Evolutionary conservation across 176 grass and related monocot genomes (phyloP).

Genomic region (Triticum dicoccoides): DNA sequence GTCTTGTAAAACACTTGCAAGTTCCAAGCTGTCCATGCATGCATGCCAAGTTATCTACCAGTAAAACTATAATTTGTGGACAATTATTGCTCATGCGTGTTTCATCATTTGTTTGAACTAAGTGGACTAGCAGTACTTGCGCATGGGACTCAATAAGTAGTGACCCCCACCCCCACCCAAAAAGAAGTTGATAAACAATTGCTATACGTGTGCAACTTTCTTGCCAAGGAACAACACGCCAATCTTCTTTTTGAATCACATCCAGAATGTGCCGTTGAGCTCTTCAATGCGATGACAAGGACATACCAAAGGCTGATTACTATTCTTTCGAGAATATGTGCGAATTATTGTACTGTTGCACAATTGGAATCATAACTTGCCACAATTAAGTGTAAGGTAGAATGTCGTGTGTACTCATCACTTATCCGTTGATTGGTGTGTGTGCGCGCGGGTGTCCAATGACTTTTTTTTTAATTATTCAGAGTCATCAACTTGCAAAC

Average conservation of each 20-base stretch:
- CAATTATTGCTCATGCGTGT: not conserved
- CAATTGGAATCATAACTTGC: slow-evolving; percentile 8
- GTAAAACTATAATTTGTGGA: not conserved
- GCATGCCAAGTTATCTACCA: not conserved
- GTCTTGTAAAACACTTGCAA: slow-evolving; percentile 2
- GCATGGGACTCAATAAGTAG: not conserved
- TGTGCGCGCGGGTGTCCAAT: not conserved
- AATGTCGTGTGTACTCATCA: slow-evolving; percentile 34
- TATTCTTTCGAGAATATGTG: not conserved
- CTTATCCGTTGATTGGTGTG: not conserved
- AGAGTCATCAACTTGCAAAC: not conserved
- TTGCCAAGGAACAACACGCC: not conserved
- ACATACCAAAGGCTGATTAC: not conserved
- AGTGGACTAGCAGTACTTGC: not conserved
- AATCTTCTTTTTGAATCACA: not conserved
- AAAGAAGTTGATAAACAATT: not conserved
- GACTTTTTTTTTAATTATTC: not conserved
- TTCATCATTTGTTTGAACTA: too few species aligned
- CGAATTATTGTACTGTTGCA: slow-evolving; percentile 15
- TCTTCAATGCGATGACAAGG: not conserved
- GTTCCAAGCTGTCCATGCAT: slow-evolving; percentile 1
- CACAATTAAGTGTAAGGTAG: slow-evolving; percentile 16
- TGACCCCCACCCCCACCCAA: not conserved
- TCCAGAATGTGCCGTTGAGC: not conserved
- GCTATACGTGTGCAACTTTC: not conserved